Conservation (phyloP, 108 stramenopile genomes). For the Pseudonitzschia multiseries region DNA sequence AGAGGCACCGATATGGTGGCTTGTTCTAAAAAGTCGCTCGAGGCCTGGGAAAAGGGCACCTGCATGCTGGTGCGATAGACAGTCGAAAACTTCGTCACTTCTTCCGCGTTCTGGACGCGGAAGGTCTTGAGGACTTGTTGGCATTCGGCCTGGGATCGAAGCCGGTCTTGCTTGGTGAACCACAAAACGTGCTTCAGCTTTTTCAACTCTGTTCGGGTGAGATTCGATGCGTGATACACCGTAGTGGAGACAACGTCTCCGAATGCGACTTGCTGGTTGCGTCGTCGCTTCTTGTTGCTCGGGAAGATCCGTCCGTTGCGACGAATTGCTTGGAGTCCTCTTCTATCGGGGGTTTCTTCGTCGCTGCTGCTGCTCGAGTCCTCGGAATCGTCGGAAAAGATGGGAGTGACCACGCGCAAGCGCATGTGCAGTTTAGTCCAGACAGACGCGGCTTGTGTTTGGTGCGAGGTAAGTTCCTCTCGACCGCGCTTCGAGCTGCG, state of each 20-base stretch:
- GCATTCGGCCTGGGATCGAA: constrained; percentile 17
- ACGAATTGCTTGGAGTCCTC: neutral
- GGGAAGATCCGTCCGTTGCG: neutral
- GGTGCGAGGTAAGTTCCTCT: too few relatives aligned
- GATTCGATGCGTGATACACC: neutral
- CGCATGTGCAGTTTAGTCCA: too few relatives aligned
- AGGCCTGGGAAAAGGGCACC: constrained; percentile 10
- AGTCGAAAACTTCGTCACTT: constrained; percentile 9
- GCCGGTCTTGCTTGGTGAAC: constrained; percentile 29
- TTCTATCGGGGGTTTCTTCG: neutral
- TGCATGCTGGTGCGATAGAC: constrained; percentile 10
- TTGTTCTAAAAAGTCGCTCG: constrained; percentile 26
- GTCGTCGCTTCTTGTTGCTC: neutral
- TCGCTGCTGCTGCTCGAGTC: constrained; percentile 6
- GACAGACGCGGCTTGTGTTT: too few relatives aligned
- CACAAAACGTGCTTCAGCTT: constrained; percentile 16
- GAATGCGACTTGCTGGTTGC: neutral
- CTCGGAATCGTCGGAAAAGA: too few relatives aligned
- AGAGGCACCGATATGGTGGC: constrained; percentile 23
- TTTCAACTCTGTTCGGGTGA: neutral
- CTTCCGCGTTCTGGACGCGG: constrained; percentile 7
- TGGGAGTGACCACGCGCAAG: too few relatives aligned
- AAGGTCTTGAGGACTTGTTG: constrained; percentile 19
- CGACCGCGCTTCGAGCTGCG: too few relatives aligned
- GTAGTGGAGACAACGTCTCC: neutral